Evolutionary conservation across 495 filamentous ascomycete genomes (phyloP).

Genomic region (Xylaria grammica): DNA sequence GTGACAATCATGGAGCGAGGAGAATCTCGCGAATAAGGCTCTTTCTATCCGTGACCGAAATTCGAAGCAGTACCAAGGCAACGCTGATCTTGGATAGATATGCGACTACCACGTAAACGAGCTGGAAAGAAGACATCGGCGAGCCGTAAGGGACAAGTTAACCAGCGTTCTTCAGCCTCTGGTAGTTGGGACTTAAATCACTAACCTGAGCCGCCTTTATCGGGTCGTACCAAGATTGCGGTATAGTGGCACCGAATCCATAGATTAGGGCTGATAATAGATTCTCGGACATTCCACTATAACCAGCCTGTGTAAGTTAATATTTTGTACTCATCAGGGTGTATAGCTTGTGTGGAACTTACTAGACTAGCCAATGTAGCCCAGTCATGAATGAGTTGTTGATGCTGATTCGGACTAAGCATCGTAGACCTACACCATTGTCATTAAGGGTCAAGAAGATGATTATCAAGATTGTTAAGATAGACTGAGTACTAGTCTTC

Average conservation of each 20-base stretch:
- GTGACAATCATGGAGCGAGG: conserved; percentile 1
- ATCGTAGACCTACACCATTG: conserved; percentile 11
- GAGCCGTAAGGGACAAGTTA: background rate
- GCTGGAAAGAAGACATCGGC: conserved; percentile 18
- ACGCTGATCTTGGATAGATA: conserved; percentile 20
- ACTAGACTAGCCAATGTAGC: conserved; percentile 17
- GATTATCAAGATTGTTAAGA: conserved; percentile 10
- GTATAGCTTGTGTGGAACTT: background rate
- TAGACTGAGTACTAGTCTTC: conserved; percentile 13
- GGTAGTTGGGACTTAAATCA: background rate
- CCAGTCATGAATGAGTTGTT: conserved; percentile 20
- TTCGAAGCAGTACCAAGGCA: conserved; percentile 17
- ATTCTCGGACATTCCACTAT: conserved; percentile 18
- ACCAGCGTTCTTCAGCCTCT: background rate
- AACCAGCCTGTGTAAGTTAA: conserved; percentile 16
- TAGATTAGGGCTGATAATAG: conserved; percentile 11
- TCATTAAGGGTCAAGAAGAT: conserved; percentile 11
- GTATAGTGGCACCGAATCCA: conserved; percentile 10
- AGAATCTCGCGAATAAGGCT: conserved; percentile 15
- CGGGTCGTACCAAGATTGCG: conserved; percentile 7
- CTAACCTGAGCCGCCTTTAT: conserved; percentile 16
- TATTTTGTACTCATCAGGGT: background rate
- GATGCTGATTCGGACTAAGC: conserved; percentile 3
- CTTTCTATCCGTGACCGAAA: conserved; percentile 11
- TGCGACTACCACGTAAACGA: conserved; percentile 16